Base-by-base conservation (phyloP, 306 rosid species). In the Vigna nakashimae region DNA sequence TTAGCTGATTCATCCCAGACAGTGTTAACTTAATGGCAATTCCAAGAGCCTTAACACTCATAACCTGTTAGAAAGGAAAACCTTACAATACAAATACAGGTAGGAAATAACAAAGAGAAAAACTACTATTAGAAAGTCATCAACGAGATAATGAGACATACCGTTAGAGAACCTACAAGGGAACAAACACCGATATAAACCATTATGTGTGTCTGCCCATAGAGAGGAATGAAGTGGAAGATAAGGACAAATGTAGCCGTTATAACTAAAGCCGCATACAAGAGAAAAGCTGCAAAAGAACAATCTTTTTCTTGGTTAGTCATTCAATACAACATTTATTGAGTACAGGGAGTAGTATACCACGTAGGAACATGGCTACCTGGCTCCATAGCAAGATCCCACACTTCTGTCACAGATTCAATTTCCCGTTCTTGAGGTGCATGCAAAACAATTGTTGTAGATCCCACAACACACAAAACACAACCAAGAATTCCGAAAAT, bases 341-440 rank as follows among this genome's bases (percentile, higher is more conserved):
- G 14, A n/a, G 71, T 55, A 34, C 40, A 70, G 45, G 53, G n/a
- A 73, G 28, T 24, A 15, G 49, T 65, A 79, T 36, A 55, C 71
- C 0, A 30, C 38, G 51, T 36, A 80, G 75, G 32, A 52, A 46
- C 22, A 69, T 49, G 73, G 66, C 68, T 85, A 96, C 99, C 99
- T 79, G 98, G 99, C 55, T 96, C 99, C 99, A 96, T 96, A 56
- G 99, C 99, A 89, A 96, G 96, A 86, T 84, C 94, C 99, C 99
- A 96, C 40, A 96, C 99, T 90, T 96, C 94, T 28, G 69, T 76
- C 74, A 96, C 99, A 22, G 99, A 96, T 76, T 90, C 92, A 80
- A 96, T 96, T 85, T 70, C 88, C 65, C 92, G 90, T 82, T 96
- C 98, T 85, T 88, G 98, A 78, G 98, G 99, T 67, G 99, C 99